These are phyloP conservation scores for Diatrype stigma DNA, from an alignment of 2,329 filamentous ascomycete species.

Conservation along the genomic window DNA sequence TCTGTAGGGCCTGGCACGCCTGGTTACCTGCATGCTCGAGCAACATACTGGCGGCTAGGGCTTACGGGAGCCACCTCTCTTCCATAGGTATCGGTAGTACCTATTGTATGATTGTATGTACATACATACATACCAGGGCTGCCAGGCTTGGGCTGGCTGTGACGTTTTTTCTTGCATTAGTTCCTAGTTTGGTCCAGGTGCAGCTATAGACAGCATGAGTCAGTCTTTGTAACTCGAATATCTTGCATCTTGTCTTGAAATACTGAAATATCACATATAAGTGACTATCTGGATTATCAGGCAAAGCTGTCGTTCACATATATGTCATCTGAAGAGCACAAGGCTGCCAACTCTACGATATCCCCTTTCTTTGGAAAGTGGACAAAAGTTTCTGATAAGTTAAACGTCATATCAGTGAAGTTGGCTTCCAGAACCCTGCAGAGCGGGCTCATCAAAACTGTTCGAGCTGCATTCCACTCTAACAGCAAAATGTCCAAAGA, in stretches of 20 bases:
- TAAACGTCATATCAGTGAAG: slow-evolving; percentile 10
- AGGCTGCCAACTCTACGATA: not conserved
- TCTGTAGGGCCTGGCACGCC: too few relatives aligned
- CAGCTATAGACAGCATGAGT: not conserved
- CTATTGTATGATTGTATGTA: not conserved
- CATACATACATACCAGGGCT: too few relatives aligned
- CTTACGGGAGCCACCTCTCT: not conserved
- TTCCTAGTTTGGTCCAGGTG: not conserved
- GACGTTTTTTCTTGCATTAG: not conserved
- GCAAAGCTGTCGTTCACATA: too few relatives aligned
- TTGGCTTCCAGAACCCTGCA: slow-evolving; percentile 21
- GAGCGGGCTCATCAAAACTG: slow-evolving; percentile 14
- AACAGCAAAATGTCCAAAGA: slow-evolving; percentile 28
- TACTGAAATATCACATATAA: too few relatives aligned
- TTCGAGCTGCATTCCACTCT: slow-evolving; percentile 21
- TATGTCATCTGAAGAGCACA: not conserved
- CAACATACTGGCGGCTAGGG: not conserved
- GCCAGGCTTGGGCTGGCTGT: not conserved
- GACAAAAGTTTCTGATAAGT: not conserved
- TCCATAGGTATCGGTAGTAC: not conserved
- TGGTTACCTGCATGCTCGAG: not conserved
- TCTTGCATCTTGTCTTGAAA: too few relatives aligned
- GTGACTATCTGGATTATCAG: too few relatives aligned
- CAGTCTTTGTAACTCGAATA: not conserved
- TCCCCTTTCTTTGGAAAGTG: not conserved